These are phyloP conservation scores for Oryza australiensis DNA, from an alignment of 176 grass and related monocot genomes.

Conservation along the genomic window DNA sequence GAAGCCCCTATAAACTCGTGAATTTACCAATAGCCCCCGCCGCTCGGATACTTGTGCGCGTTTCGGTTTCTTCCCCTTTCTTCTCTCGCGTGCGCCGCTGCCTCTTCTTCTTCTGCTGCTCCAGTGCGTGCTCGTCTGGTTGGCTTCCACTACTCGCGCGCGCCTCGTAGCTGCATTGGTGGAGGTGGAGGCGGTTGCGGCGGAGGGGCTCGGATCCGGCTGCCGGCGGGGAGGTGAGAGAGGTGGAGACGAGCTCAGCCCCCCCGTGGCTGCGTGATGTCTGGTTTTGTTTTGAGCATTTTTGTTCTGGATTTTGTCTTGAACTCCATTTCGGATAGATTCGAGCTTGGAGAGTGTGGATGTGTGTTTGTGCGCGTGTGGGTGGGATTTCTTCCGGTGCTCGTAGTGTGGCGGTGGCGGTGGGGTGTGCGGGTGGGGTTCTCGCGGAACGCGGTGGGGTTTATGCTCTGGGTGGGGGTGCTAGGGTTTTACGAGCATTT, in stretches of 20 bases:
- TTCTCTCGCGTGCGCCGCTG: neutral
- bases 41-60: constrained; percentile 35
- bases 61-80: neutral
- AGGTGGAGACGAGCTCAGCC: neutral
- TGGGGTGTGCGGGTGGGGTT: neutral
- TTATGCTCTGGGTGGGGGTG: neutral
- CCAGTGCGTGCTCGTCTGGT: neutral
- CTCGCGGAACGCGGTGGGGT: neutral
- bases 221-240: constrained; percentile 35
- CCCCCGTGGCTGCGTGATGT: neutral
- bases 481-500: constrained; percentile 20
- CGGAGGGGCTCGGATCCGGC: constrained; percentile 13
- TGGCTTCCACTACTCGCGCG: neutral
- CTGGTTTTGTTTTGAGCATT: neutral
- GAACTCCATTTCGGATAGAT: neutral
- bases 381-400: neutral
- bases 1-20: neutral
- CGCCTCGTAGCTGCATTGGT: constrained; percentile 29
- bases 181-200: neutral
- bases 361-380: neutral
- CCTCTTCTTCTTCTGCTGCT: neutral
- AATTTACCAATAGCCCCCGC: neutral
- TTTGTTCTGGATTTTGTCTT: neutral
- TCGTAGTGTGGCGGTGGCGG: neutral
- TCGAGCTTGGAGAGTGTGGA: neutral